These are phyloP conservation scores for Terfezia claveryi DNA, from an alignment of 495 filamentous ascomycete genomes.

Conservation along the genomic window DNA sequence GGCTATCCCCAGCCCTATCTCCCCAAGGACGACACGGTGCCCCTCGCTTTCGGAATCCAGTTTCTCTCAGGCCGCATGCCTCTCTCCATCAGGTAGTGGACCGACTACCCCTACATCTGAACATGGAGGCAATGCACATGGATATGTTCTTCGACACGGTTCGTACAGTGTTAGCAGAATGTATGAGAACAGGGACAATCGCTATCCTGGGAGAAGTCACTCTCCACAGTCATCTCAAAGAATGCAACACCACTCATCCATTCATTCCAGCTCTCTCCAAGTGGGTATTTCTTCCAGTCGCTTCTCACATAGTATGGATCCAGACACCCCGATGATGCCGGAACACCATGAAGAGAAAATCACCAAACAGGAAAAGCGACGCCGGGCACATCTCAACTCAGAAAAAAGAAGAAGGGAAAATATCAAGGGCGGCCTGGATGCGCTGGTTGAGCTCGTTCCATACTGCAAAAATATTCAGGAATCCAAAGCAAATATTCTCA, in stretches of 20 bases:
- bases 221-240: not conserved
- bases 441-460: constrained; percentile 16
- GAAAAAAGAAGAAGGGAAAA: constrained; percentile 19
- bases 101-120: constrained; percentile 11
- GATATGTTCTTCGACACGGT: not conserved
- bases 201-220: not conserved
- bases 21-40: constrained; percentile 11
- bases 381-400: constrained; percentile 16
- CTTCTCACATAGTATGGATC: not conserved
- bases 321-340: not conserved
- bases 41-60: constrained; percentile 13
- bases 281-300: not conserved
- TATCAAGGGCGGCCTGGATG: constrained; percentile 20
- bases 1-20: constrained; percentile 7
- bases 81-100: constrained; percentile 6
- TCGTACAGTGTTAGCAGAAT: constrained; percentile 3
- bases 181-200: not conserved
- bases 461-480: constrained; percentile 11
- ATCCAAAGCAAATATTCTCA: constrained; percentile 17
- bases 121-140: constrained; percentile 3
- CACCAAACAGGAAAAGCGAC: constrained; percentile 17
- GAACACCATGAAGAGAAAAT: constrained; percentile 9
- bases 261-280: not conserved
- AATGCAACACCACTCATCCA: not conserved
- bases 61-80: constrained; percentile 6